Percentiles rank a stretch among this genome's conserved stretches.
phyloP scores from a whole-genome alignment of 192 early-diverging fungal species.

The Coemansia biformis region DNA sequence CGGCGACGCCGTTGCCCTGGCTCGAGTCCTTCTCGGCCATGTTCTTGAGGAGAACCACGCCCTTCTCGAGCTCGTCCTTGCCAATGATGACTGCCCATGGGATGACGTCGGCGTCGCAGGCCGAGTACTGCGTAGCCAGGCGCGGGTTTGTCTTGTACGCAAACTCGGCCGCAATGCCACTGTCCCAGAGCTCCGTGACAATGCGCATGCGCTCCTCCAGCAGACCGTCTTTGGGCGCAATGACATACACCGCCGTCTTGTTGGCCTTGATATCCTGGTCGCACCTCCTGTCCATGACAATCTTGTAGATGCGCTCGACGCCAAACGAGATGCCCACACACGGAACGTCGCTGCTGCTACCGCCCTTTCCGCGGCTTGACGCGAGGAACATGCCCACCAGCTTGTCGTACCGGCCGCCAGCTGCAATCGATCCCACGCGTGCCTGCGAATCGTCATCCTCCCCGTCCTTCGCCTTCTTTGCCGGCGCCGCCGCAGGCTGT shows the following conservation, averaged over 20 bases:
- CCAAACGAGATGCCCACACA: constrained; percentile 96
- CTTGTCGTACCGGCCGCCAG: constrained; percentile 95
- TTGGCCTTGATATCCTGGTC: constrained; percentile 64
- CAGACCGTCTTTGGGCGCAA: constrained; percentile 71
- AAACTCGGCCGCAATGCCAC: constrained; percentile 83
- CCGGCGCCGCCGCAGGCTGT: constrained; percentile 9
- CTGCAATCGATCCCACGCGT: constrained; percentile 93
- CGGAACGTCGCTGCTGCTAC: constrained; percentile 66
- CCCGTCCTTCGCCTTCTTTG: constrained; percentile 11
- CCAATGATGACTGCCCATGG: constrained; percentile 90
- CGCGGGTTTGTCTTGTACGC: constrained; percentile 88
- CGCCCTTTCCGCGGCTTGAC: constrained; percentile 48
- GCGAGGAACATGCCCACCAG: constrained; percentile 92
- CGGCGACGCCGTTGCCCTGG: constrained; percentile 49
- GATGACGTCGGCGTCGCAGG: constrained; percentile 79
- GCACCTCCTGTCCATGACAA: constrained; percentile 62
- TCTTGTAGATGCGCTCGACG: constrained; percentile 91
- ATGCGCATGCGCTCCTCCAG: constrained; percentile 86
- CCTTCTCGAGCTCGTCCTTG: constrained; percentile 68
- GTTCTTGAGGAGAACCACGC: constrained; percentile 83
- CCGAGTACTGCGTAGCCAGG: constrained; percentile 70
- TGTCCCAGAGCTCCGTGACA: constrained; percentile 86
- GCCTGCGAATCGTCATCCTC: constrained; percentile 66
- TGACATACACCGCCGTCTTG: constrained; percentile 80
- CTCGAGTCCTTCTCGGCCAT: constrained; percentile 49